These are phyloP conservation scores for Tulasnella sp. DNA, from an alignment of 768 basidiomycete genomes.

Conservation along the genomic window DNA sequence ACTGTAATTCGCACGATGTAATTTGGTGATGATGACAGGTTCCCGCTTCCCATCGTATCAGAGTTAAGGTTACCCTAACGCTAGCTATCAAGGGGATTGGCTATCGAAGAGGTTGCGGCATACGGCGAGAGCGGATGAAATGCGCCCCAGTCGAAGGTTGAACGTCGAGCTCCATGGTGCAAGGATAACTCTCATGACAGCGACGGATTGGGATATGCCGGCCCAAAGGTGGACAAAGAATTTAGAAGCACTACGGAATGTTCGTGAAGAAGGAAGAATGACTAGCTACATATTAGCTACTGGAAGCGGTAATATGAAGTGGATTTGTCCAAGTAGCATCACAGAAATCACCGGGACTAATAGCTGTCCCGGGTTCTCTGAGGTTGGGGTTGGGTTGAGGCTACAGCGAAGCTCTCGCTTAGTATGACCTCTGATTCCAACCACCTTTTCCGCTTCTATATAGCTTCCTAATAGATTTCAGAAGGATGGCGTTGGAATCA, in stretches of 20 bases:
- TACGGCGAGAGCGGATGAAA: neutral
- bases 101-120: neutral
- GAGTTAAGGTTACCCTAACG: neutral
- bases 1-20: neutral
- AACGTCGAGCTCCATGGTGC: neutral
- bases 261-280: neutral
- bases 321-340: neutral
- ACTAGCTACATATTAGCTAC: neutral
- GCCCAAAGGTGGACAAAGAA: neutral
- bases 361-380: too few species aligned
- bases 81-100: neutral
- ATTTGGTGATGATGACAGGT: slow-evolving; percentile 15
- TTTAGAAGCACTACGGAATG: neutral
- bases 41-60: neutral
- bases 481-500: too few species aligned
- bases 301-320: neutral
- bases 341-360: too few species aligned
- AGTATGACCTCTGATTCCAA: too few species aligned
- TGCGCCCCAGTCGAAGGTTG: neutral
- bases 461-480: too few species aligned
- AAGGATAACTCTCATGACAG: neutral
- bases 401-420: too few species aligned
- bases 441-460: too few species aligned
- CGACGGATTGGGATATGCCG: neutral
- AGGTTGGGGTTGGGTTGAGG: too few species aligned